Conservation (phyloP, 768 basidiomycete species). For the Pulveroboletus frians region DNA sequence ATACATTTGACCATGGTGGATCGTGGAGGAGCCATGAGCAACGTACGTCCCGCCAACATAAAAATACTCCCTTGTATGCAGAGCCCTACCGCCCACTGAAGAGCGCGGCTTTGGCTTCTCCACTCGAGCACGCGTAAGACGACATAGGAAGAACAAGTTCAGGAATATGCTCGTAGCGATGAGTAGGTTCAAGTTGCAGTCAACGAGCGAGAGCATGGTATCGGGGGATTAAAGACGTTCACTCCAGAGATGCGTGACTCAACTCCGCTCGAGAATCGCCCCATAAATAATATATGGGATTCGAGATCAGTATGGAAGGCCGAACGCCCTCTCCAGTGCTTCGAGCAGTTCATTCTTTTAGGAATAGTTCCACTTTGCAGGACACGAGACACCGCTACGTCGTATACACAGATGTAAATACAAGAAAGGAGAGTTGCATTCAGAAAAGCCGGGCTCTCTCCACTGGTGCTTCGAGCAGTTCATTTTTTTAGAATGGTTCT, state of each 20-base stretch:
- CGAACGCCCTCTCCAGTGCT: too few relatives aligned
- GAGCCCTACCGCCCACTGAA: slow-evolving; percentile 23
- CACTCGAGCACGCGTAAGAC: background rate
- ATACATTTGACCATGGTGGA: slow-evolving; percentile 46
- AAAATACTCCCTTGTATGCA: slow-evolving; percentile 44
- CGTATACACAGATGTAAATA: too few relatives aligned
- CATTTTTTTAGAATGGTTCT: too few relatives aligned
- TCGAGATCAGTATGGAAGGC: too few relatives aligned
- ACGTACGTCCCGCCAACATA: slow-evolving; percentile 44
- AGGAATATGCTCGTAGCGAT: slow-evolving; percentile 13
- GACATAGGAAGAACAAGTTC: slow-evolving; percentile 16
- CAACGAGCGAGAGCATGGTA: slow-evolving; percentile 6
- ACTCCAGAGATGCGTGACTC: too few relatives aligned
- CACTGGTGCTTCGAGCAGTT: too few relatives aligned
- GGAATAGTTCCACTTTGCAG: too few relatives aligned
- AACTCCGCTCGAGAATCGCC: background rate
- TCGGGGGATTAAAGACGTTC: background rate
- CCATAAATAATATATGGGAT: too few relatives aligned
- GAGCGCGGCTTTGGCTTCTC: background rate
- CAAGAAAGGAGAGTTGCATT: too few relatives aligned
- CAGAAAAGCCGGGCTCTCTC: too few relatives aligned
- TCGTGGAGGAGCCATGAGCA: slow-evolving; percentile 30
- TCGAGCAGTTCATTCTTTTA: too few relatives aligned
- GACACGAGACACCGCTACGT: too few relatives aligned
- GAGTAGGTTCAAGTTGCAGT: slow-evolving; percentile 5